Evolutionary conservation across 192 early-diverging fungal species (phyloP).

Genomic region (Rhizoclosmatium globosum): DNA sequence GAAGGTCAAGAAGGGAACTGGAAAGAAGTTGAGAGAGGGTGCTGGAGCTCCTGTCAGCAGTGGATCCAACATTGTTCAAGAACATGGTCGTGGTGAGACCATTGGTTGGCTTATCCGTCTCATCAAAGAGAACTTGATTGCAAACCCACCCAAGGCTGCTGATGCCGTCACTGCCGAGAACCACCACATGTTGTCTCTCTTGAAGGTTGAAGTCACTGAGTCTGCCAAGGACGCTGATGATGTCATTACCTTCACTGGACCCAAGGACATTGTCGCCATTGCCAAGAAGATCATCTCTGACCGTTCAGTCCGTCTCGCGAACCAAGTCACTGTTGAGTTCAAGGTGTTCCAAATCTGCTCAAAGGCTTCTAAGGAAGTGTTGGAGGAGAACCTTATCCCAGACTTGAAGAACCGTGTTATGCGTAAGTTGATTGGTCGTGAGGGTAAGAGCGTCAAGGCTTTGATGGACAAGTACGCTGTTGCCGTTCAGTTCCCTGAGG

Average conservation of each 20-base stretch:
- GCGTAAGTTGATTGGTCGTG: constrained; percentile 82
- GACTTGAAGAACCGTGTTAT: constrained; percentile 52
- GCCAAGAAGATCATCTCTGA: constrained; percentile 52
- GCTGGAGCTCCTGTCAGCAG: constrained; percentile 29
- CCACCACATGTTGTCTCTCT: constrained; percentile 37
- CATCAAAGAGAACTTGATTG: constrained; percentile 49
- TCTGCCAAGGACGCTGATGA: constrained; percentile 41
- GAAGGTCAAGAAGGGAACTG: constrained; percentile 54
- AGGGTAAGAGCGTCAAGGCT: constrained; percentile 82
- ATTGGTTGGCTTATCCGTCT: constrained; percentile 53
- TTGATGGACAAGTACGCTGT: constrained; percentile 81
- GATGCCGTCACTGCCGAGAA: constrained; percentile 36
- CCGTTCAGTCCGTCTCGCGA: constrained; percentile 55
- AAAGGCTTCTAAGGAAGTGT: constrained; percentile 62
- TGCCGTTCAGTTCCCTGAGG: constrained; percentile 65
- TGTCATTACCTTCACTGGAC: constrained; percentile 53
- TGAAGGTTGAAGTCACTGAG: constrained; percentile 45
- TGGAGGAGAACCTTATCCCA: constrained; percentile 39
- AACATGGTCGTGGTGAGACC: constrained; percentile 19
- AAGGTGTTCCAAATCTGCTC: constrained; percentile 68
- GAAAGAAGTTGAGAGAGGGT: constrained; percentile 38
- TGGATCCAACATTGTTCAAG: constrained; percentile 35
- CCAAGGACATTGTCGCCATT: constrained; percentile 56
- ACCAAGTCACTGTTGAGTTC: constrained; percentile 76
- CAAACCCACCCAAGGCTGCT: constrained; percentile 24